Evolutionary conservation across 805 yeast genomes (phyloP).

Genomic region (Metschnikowia arizonensis): DNA sequence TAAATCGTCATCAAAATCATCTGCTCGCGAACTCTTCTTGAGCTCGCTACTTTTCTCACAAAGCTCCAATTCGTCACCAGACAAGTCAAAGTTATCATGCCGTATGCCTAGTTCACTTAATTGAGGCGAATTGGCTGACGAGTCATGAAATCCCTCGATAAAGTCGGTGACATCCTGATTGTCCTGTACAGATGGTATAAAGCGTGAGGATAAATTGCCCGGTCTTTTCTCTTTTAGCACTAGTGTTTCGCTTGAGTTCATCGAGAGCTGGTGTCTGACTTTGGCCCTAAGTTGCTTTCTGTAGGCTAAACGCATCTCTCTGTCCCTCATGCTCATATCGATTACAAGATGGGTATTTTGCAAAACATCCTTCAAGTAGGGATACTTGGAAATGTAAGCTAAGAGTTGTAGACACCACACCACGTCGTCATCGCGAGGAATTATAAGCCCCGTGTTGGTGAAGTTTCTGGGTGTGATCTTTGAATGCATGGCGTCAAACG

Average conservation of each 20-base stretch:
- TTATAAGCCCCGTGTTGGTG: slow-evolving; percentile 62
- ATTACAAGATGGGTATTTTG: slow-evolving; percentile 76
- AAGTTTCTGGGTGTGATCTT: slow-evolving; percentile 36
- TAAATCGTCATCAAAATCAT: slow-evolving; percentile 25
- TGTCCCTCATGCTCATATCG: slow-evolving; percentile 48
- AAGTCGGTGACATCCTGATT: slow-evolving; percentile 9
- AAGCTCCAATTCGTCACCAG: slow-evolving; percentile 34
- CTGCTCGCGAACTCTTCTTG: slow-evolving; percentile 18
- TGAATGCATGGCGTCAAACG: slow-evolving; percentile 25
- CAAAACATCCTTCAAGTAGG: slow-evolving; percentile 66
- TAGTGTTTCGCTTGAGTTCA: slow-evolving; percentile 30
- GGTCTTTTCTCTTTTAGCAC: slow-evolving; percentile 23
- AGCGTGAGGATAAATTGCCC: neutral
- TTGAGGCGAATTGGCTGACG: slow-evolving; percentile 40
- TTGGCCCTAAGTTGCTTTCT: slow-evolving; percentile 34
- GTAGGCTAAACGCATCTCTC: slow-evolving; percentile 33
- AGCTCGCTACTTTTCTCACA: slow-evolving; percentile 21
- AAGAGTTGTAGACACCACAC: slow-evolving; percentile 88
- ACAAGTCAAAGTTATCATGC: slow-evolving; percentile 31
- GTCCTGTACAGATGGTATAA: slow-evolving; percentile 5
- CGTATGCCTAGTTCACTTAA: slow-evolving; percentile 30
- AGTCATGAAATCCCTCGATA: slow-evolving; percentile 27
- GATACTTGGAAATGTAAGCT: slow-evolving; percentile 91
- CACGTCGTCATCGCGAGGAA: slow-evolving; percentile 90
- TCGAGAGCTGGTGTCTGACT: slow-evolving; percentile 27